Base-by-base conservation (phyloP, 1,284 basidiomycete species). In the Chondrostereum purpureum region DNA sequence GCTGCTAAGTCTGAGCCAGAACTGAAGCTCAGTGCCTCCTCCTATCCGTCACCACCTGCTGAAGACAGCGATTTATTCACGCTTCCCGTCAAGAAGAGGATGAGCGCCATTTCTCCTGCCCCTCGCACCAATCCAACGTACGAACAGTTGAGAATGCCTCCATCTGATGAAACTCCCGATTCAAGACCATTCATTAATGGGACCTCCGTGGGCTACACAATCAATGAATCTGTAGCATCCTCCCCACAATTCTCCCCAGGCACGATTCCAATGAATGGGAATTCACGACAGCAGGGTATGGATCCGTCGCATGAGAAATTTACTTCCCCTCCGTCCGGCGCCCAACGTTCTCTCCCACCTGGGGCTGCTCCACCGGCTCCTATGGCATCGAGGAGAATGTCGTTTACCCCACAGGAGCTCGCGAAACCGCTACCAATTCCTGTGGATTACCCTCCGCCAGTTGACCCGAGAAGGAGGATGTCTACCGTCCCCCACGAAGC, bases 31-130 rank as follows among this genome's bases (percentile, higher is more conserved):
- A 8, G n/a, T n/a, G 13, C 35, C 13, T 36, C 35, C 13, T 39
- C 46, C 10, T 53, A 53, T 21, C 44, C 50, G 14, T 37, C 52
- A 16, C 48, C 52, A 0, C 47, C 52, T 8, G 41, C 48, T 8
- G 48, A 50, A 14, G 43, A 21, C 18, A 27, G 33, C 20, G 16
- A 16, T 18, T 4, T 39, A 21, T 19, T 39, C 36, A 27, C 41
- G 18, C 18, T 24, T 8, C 35, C 43, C n/a, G 23, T 10, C n/a
- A 42, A 50, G 10, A 42, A 39, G 20, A 35, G 34, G 36, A 48
- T 42, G 16, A 33, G 40, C 31, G 22, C 37, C 16, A 19, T 44
- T 39, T 27, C 14, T 38, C 36, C 16, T 18, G 34, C 12, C 42
- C 18, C 11, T 20, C 17, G 27, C 27, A 31, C 27, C 8, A 31